phyloP scores from a whole-genome alignment of 495 filamentous ascomycete species.

The Cercophora samala region DNA sequence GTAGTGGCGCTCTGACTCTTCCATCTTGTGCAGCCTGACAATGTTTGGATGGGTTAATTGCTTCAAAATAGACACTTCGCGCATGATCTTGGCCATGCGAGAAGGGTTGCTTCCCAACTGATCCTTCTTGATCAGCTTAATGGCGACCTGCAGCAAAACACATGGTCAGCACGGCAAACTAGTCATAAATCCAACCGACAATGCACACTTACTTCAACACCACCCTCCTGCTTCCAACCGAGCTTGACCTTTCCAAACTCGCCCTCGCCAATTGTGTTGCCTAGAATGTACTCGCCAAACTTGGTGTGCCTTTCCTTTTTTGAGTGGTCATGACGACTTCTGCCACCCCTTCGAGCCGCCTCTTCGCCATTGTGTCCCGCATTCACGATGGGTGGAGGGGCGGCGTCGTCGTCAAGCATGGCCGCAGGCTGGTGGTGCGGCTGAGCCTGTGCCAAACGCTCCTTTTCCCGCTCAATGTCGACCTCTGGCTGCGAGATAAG shows the following conservation, averaged over 20 bases:
- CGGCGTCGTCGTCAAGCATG: conserved; percentile 46
- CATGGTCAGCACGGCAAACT: not conserved
- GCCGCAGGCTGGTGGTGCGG: conserved; percentile 45
- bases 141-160: conserved; percentile 67
- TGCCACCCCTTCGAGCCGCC: conserved; percentile 52
- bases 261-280: conserved; percentile 95
- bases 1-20: conserved; percentile 92
- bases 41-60: conserved; percentile 89
- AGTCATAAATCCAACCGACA: not conserved
- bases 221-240: conserved; percentile 97
- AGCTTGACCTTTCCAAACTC: conserved; percentile 99
- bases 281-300: conserved; percentile 92
- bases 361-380: conserved; percentile 58
- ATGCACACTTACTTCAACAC: conserved; percentile 60
- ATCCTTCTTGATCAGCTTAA: conserved; percentile 95
- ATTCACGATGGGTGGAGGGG: conserved; percentile 54
- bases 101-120: conserved; percentile 80
- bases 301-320: conserved; percentile 70
- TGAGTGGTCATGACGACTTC: conserved; percentile 76
- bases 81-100: conserved; percentile 91
- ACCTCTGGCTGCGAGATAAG: conserved; percentile 75
- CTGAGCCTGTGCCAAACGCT: conserved; percentile 63
- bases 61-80: conserved; percentile 90
- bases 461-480: conserved; percentile 72
- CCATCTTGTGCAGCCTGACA: conserved; percentile 96